Base-by-base conservation (phyloP, 306 rosid genomes). In the Lathyrus oleraceus region DNA sequence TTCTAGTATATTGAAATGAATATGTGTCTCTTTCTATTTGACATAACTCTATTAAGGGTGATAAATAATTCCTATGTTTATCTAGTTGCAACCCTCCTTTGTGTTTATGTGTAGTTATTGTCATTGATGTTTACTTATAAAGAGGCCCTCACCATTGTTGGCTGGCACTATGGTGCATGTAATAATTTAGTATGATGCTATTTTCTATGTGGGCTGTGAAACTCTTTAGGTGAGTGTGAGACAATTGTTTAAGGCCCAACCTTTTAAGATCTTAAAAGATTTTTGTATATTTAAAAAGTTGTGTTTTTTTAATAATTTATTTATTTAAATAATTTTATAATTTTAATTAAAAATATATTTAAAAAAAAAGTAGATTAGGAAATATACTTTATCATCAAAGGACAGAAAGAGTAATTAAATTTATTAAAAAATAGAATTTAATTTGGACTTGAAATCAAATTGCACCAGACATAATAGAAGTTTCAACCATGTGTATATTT, bases 11-110 rank as follows among this genome's bases (percentile, higher is more conserved):
- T 58, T 71, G 77, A 71, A 48, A 51, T 74, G 48, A 44, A 39
- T 65, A 38, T 74, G 53, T 81, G 87, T 86, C 96, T 84, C 85
- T 83, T 81, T 91, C 85, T 78, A 68, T 78, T 84, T 86, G 92
- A 83, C 87, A 79, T 60, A 67, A 82, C 80, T 79, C 83, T 82
- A 86, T 86, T 83, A 79, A 52, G 67, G 71, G 63, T 65, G 44
- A 47, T 57, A 80, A 76, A 78, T 83, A 47, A 56, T 77, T 79
- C 69, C 58, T 73, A 56, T 60, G 52, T 65, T 79, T 81, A 75
- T 75, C 86, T 79, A 65, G 32, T 74, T 76, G 44, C 57, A 27
- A n/a, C 23, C 64, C 51, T 15, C n/a, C 58, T 62, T 13, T 38
- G 36, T 13, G 32, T 54, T 35, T 15, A 0, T 67, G 67, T 79